Evolutionary conservation across 73 alveolate species (phyloP).

Genomic region (Uronychia binucleata): DNA sequence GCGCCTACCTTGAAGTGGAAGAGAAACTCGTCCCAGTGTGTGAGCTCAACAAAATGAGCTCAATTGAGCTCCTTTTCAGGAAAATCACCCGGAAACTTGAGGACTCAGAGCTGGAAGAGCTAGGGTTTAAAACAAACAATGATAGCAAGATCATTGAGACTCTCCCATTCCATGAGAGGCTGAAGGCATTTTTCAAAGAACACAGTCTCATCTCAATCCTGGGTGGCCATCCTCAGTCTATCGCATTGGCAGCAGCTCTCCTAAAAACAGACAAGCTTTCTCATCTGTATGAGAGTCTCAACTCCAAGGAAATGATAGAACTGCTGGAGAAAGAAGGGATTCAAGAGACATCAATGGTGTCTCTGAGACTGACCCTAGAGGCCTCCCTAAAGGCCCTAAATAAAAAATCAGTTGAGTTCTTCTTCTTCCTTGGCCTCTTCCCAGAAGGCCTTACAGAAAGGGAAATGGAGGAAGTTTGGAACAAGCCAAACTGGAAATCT

Average conservation of each 20-base stretch:
- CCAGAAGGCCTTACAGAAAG: slow-evolving; percentile 58
- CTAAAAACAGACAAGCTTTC: background rate
- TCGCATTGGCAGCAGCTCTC: slow-evolving; percentile 27
- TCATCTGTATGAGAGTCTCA: slow-evolving; percentile 10
- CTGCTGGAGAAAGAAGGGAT: slow-evolving; percentile 27
- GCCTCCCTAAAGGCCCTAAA: slow-evolving; percentile 28
- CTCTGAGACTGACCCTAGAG: slow-evolving; percentile 50
- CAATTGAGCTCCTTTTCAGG: slow-evolving; percentile 38
- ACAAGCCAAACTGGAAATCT: slow-evolving; percentile 13
- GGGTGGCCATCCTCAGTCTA: slow-evolving; percentile 48
- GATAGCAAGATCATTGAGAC: slow-evolving; percentile 9
- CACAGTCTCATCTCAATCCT: slow-evolving; percentile 14
- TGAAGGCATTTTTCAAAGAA: background rate
- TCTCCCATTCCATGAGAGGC: slow-evolving; percentile 1
- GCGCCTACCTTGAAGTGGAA: slow-evolving; percentile 22
- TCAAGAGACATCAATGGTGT: slow-evolving; percentile 37
- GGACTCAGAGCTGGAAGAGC: slow-evolving; percentile 48
- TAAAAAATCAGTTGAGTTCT: slow-evolving; percentile 31
- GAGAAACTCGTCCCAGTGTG: slow-evolving; percentile 39
- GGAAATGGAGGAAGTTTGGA: slow-evolving; percentile 49
- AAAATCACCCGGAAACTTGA: slow-evolving; percentile 43
- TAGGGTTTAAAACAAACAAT: slow-evolving; percentile 6
- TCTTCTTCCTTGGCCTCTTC: slow-evolving; percentile 58
- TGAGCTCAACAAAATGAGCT: slow-evolving; percentile 27
- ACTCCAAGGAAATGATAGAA: slow-evolving; percentile 40